These are phyloP conservation scores for Cordyceps cicadae DNA, from an alignment of 2,329 filamentous ascomycete genomes.

Conservation along the genomic window DNA sequence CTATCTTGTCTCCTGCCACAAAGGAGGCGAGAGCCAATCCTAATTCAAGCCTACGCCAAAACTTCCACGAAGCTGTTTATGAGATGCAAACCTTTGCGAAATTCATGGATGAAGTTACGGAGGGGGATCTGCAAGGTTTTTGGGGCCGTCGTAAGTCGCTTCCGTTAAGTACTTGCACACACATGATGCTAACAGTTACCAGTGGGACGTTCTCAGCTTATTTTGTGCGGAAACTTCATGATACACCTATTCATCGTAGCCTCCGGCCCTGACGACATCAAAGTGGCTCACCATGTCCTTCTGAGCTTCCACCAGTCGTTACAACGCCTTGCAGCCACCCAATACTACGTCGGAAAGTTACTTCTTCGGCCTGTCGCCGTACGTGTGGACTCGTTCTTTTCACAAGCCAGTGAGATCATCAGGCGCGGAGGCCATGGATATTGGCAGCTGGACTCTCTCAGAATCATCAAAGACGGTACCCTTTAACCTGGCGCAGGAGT, in stretches of 20 bases:
- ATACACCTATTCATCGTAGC: constrained; percentile 40
- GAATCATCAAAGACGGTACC: constrained; percentile 7
- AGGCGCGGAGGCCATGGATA: constrained; percentile 16
- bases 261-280: constrained; percentile 26
- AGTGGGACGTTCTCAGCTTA: constrained; percentile 33
- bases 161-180: neutral
- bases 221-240: constrained; percentile 39
- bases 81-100: constrained; percentile 30
- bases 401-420: constrained; percentile 25
- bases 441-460: constrained; percentile 12
- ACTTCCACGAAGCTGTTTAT: constrained; percentile 25
- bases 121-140: constrained; percentile 31
- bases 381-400: constrained; percentile 32
- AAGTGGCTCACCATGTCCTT: constrained; percentile 27
- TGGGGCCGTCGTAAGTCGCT: constrained; percentile 35
- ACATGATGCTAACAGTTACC: neutral
- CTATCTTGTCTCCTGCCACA: constrained; percentile 37
- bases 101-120: constrained; percentile 29
- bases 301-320: constrained; percentile 29
- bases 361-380: constrained; percentile 29
- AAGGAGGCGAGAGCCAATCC: constrained; percentile 30
- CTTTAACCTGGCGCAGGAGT: neutral
- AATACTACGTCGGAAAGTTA: constrained; percentile 23
- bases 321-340: constrained; percentile 24
- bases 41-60: constrained; percentile 27